Percentiles rank a stretch among this genome's conserved stretches.
Conservation (phyloP, 2,329 filamentous ascomycete genomes). For the Talaromyces funiculosus region DNA sequence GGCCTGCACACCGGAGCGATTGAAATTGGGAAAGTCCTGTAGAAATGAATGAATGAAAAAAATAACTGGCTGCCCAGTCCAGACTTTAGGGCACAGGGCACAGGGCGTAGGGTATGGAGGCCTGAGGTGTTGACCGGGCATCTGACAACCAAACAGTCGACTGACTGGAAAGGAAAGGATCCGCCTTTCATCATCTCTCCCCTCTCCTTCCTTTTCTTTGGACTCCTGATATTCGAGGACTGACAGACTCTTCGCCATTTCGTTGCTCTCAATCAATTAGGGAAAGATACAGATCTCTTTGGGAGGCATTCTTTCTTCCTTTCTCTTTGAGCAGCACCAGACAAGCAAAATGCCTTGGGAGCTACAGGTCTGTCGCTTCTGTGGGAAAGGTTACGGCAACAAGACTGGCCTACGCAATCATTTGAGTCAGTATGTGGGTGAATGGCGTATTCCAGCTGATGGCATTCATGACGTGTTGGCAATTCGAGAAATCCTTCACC, state of each 20-base stretch:
- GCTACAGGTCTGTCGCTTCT: conserved; percentile 15
- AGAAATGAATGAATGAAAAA: not conserved
- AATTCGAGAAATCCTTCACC: conserved; percentile 6
- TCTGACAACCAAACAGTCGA: not conserved
- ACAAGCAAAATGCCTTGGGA: conserved; percentile 6
- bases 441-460: conserved; percentile 16
- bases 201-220: not conserved
- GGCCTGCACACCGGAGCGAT: not conserved
- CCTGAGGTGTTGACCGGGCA: not conserved
- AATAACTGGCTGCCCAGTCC: not conserved
- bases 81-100: not conserved
- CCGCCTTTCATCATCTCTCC: not conserved
- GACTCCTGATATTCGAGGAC: not conserved
- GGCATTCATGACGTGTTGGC: conserved; percentile 17
- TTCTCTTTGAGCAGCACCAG: not conserved
- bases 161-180: not conserved
- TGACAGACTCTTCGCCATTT: not conserved
- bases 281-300: not conserved
- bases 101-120: not conserved
- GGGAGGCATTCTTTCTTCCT: not conserved
- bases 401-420: conserved; percentile 13
- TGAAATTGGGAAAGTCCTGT: not conserved
- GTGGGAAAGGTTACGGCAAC: conserved; percentile 14
- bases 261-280: not conserved
- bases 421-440: conserved; percentile 11